phyloP scores from a whole-genome alignment of 169 alveolate genomes.

The Amoebophrya sp. region DNA sequence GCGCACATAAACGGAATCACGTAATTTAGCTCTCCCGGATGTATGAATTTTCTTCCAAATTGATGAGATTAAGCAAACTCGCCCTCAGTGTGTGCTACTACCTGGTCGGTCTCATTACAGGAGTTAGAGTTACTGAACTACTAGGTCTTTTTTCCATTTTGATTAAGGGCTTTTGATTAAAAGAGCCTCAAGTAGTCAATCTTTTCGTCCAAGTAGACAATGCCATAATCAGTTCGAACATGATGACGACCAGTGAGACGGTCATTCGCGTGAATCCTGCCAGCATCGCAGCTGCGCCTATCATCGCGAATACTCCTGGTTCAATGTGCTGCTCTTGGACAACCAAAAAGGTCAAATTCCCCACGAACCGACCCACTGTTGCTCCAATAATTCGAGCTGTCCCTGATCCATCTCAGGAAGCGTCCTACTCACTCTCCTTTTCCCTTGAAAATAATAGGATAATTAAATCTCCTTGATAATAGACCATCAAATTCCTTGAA shows the following conservation, averaged over 20 bases:
- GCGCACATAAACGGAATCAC: slow-evolving; percentile 44
- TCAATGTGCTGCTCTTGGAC: slow-evolving; percentile 33
- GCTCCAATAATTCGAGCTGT: no score
- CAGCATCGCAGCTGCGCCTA: slow-evolving; percentile 32
- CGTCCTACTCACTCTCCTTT: no score
- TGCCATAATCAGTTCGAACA: slow-evolving; percentile 48
- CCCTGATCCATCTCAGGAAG: no score
- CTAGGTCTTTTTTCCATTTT: neutral
- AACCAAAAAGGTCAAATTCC: neutral
- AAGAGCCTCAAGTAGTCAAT: neutral
- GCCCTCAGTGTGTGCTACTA: neutral
- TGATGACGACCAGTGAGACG: slow-evolving; percentile 47
- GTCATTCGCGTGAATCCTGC: slow-evolving; percentile 48
- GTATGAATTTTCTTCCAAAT: no score
- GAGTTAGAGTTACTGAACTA: neutral
- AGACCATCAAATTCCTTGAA: neutral
- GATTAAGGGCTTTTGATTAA: neutral
- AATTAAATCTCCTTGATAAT: neutral
- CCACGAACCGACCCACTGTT: slow-evolving; percentile 36
- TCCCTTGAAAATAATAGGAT: no score
- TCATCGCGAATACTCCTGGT: slow-evolving; percentile 46
- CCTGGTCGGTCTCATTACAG: neutral
- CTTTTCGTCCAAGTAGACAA: no score
- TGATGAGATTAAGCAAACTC: no score
- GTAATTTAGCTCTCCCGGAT: slow-evolving; percentile 40